These are phyloP conservation scores for Penicillium desertorum DNA, from an alignment of 495 filamentous ascomycete genomes.

Conservation along the genomic window DNA sequence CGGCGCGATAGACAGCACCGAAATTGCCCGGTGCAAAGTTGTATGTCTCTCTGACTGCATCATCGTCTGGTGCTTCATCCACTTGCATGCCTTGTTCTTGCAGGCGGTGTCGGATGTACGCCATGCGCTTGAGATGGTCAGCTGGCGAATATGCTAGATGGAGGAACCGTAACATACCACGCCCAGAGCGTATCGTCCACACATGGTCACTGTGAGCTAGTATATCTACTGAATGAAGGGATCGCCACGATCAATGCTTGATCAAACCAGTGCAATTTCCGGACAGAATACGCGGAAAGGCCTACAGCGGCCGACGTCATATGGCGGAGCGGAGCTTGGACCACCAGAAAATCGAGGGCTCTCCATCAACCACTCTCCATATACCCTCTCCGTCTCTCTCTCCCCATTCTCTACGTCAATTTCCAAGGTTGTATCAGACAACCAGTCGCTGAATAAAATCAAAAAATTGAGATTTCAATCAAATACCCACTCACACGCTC, in stretches of 20 bases:
- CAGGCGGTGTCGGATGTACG: slow-evolving; percentile 68
- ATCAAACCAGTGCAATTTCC: not conserved
- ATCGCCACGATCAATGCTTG: not conserved
- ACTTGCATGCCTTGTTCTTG: slow-evolving; percentile 74
- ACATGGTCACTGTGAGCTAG: slow-evolving; percentile 56
- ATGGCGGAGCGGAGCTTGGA: slow-evolving; percentile 31
- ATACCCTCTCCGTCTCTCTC: not conserved
- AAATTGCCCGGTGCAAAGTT: slow-evolving; percentile 90
- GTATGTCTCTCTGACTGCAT: slow-evolving; percentile 73
- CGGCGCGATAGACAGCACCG: slow-evolving; percentile 83
- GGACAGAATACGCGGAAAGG: not conserved
- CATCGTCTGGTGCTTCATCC: slow-evolving; percentile 72
- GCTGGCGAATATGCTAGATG: slow-evolving; percentile 9
- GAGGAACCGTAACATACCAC: slow-evolving; percentile 55
- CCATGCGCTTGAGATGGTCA: slow-evolving; percentile 47
- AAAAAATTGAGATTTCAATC: not conserved
- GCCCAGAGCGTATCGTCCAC: slow-evolving; percentile 79
- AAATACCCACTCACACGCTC: not conserved
- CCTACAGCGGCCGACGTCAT: slow-evolving; percentile 29
- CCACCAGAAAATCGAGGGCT: slow-evolving; percentile 28
- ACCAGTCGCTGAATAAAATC: not conserved
- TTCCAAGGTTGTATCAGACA: slow-evolving; percentile 2
- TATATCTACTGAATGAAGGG: not conserved
- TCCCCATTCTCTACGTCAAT: slow-evolving; percentile 4
- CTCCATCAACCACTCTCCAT: slow-evolving; percentile 4